phyloP scores from a whole-genome alignment of 1,284 basidiomycete species.

The Amylostereum areolatum region DNA sequence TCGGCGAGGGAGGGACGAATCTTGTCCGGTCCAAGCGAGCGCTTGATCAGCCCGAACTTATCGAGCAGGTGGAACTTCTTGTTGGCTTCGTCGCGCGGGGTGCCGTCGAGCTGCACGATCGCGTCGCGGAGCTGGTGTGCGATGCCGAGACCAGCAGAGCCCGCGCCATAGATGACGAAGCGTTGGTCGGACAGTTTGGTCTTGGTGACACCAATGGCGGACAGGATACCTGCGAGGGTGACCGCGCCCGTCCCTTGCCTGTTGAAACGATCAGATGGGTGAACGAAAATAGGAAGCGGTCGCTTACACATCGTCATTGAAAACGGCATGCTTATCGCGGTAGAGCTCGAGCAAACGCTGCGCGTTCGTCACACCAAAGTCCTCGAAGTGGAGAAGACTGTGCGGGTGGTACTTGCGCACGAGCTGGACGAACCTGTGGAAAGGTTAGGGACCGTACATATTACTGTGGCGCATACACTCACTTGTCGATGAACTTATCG shows the following conservation, averaged over 20 bases:
- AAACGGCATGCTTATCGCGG: conserved; percentile 58
- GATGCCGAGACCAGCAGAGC: conserved; percentile 81
- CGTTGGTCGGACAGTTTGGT: conserved; percentile 66
- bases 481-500: conserved; percentile 67
- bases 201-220: conserved; percentile 72
- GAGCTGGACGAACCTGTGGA: conserved; percentile 35
- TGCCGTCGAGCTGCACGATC: conserved; percentile 55
- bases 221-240: conserved; percentile 71
- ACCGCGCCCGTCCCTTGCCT: conserved; percentile 87
- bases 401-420: conserved; percentile 39
- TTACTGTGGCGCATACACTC: conserved; percentile 8
- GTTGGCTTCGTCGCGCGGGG: conserved; percentile 56
- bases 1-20: conserved; percentile 48
- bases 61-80: conserved; percentile 64
- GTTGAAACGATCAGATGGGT: conserved; percentile 7
- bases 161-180: conserved; percentile 76
- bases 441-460: conserved; percentile 13
- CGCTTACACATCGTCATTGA: conserved; percentile 75
- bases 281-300: conserved; percentile 1
- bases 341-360: conserved; percentile 67
- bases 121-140: conserved; percentile 69
- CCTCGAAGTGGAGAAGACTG: conserved; percentile 69
- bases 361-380: conserved; percentile 75
- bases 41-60: conserved; percentile 50
- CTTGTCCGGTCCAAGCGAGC: conserved; percentile 39